Evolutionary conservation across 305 asterid genomes (phyloP).

Genomic region (Plantago lanceolata): DNA sequence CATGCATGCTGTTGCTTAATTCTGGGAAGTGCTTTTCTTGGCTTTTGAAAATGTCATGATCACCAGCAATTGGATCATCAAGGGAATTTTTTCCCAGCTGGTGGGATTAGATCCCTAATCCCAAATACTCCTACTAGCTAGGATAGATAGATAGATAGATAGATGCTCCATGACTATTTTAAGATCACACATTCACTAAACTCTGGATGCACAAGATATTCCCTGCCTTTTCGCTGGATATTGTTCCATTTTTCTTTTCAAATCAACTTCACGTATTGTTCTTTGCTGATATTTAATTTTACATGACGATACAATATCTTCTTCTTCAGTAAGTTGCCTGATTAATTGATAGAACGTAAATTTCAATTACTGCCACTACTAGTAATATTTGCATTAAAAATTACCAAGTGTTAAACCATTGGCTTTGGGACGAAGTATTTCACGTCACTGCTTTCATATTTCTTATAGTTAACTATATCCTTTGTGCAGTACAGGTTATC

Average conservation of each 20-base stretch:
- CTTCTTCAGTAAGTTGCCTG: background rate
- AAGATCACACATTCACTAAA: constrained; percentile 21
- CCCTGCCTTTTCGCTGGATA: constrained; percentile 18
- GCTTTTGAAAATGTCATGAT: constrained; percentile 23
- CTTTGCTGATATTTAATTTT: constrained; percentile 7
- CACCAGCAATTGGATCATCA: constrained; percentile 32
- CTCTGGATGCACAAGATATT: constrained; percentile 25
- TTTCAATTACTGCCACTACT: background rate
- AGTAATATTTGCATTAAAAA: background rate
- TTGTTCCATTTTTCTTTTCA: constrained; percentile 16
- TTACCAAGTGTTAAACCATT: background rate
- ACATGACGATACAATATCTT: background rate
- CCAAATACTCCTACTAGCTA: constrained; percentile 22
- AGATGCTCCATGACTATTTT: constrained; percentile 30
- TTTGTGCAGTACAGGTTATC: constrained; percentile 19
- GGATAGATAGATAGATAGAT: constrained; percentile 46
- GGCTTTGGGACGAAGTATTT: background rate
- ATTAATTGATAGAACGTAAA: background rate
- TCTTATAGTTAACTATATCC: background rate
- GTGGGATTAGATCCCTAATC: constrained; percentile 41
- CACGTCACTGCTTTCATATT: background rate
- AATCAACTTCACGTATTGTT: constrained; percentile 2
- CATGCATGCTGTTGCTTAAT: constrained; percentile 15
- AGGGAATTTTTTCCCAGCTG: constrained; percentile 30
- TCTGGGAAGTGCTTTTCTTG: constrained; percentile 27